Base-by-base conservation (phyloP, 2,329 filamentous ascomycete species). In the Paraphoma chrysanthemicola region DNA sequence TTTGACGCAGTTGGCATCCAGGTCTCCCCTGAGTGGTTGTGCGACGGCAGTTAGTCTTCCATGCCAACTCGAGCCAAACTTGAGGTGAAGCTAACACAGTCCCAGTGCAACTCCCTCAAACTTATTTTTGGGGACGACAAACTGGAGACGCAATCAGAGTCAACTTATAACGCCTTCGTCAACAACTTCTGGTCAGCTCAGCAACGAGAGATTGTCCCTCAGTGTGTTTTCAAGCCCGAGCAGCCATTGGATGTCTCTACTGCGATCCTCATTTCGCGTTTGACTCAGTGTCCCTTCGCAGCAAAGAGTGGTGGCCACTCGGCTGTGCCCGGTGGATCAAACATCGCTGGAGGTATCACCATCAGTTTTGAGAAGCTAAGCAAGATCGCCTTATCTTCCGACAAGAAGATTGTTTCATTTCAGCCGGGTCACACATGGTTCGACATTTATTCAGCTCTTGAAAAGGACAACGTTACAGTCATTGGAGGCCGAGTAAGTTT, bases 261-360 rank as follows among this genome's bases (percentile, higher is more conserved):
- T 6, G 45, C 56, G 2, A 43, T 67, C 5, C 54, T 65, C 1
- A 30, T 64, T 1, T 60, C 65, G 9, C 60, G 67, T 4, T 44
- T 63, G 6, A 63, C 62, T 5, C 58, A 66, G 48, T 75, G 70
- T 48, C 69, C 69, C 73, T 80, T 81, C 56, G 78, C 79, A 1
- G 72, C 79, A 3, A 80, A 78, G 53, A 76, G 78, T 44, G 80
- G 80, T 31, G 80, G 81, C 3, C 80, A 82, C 55, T 74, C 74
- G 17, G 64, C 72, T 3, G 74, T 75, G 53, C 66, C 73, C 0
- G 79, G 79, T 18, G 73, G 75, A 9, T 78, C 78, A 6, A 80
- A 77, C 51, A 78, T 80, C 14, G 63, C 74, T 0, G 67, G 68
- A 29, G 80, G 80, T 3, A 77, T 83, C 8, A 80, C 79, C 1